phyloP scores from a whole-genome alignment of 2,329 filamentous ascomycete genomes.

The Fusarium agapanthi region DNA sequence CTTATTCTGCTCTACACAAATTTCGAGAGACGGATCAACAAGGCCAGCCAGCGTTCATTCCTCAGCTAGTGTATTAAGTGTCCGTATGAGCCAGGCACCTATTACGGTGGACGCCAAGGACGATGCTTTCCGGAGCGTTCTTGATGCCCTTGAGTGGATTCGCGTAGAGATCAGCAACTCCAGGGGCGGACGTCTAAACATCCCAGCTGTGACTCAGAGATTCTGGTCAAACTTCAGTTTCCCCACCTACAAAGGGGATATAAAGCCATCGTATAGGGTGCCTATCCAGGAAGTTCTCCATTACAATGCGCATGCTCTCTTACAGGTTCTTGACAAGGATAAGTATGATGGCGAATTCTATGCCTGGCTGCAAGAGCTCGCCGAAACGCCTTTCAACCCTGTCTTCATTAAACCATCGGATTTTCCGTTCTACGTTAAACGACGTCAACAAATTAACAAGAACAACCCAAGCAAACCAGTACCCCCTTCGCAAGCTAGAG shows the following conservation, averaged over 20 bases:
- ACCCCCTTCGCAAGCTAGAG: background rate
- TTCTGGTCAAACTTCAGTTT: constrained; percentile 48
- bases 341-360: constrained; percentile 48
- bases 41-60: constrained; percentile 8
- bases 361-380: constrained; percentile 46
- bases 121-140: constrained; percentile 40
- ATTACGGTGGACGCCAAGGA: background rate
- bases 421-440: constrained; percentile 42
- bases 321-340: constrained; percentile 45
- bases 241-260: constrained; percentile 39
- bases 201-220: constrained; percentile 38
- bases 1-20: background rate
- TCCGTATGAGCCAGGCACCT: background rate
- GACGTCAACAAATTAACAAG: constrained; percentile 36
- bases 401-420: constrained; percentile 42
- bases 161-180: constrained; percentile 22
- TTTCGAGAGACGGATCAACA: constrained; percentile 1
- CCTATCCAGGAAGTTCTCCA: constrained; percentile 53
- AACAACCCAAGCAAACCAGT: constrained; percentile 5
- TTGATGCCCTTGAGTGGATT: constrained; percentile 40
- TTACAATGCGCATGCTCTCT: constrained; percentile 55
- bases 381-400: constrained; percentile 40
- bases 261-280: constrained; percentile 51
- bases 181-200: constrained; percentile 38
- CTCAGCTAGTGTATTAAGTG: background rate